These are phyloP conservation scores for Candida yuanshanica DNA, from an alignment of 805 yeast genomes.

Conservation along the genomic window DNA sequence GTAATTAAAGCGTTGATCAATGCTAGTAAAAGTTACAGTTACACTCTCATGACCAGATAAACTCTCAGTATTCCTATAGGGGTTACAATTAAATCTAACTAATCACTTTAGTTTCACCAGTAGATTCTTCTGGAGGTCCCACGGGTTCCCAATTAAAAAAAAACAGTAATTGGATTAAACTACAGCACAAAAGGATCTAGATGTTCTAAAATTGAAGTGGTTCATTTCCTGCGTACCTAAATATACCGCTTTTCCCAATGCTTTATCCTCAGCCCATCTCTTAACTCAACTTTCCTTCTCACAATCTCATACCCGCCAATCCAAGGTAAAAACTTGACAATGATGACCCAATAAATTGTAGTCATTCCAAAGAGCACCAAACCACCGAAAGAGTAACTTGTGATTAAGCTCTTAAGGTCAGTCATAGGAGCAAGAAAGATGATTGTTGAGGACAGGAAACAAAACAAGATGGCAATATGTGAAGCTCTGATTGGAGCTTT, in stretches of 20 bases:
- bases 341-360: conserved; percentile 23
- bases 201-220: no score
- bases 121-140: no score
- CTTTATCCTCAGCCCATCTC: conserved; percentile 7
- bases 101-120: no score
- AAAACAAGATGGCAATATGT: conserved; percentile 16
- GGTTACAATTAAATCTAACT: no score
- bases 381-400: conserved; percentile 28
- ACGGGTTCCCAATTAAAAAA: no score
- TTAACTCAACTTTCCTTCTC: conserved; percentile 5
- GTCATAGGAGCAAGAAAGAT: conserved; percentile 11
- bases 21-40: no score
- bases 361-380: conserved; percentile 39
- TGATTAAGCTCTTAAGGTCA: conserved; percentile 6
- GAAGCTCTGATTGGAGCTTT: conserved; percentile 47
- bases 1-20: no score
- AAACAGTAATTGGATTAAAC: no score
- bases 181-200: no score
- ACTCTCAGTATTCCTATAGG: no score
- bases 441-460: conserved; percentile 8
- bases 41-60: no score
- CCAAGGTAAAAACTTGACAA: conserved; percentile 14
- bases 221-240: no score
- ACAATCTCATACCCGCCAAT: conserved; percentile 3
- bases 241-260: conserved; percentile 9